These are phyloP conservation scores for Fraxinus americana DNA, from an alignment of 257 asterid species.

Conservation along the genomic window DNA sequence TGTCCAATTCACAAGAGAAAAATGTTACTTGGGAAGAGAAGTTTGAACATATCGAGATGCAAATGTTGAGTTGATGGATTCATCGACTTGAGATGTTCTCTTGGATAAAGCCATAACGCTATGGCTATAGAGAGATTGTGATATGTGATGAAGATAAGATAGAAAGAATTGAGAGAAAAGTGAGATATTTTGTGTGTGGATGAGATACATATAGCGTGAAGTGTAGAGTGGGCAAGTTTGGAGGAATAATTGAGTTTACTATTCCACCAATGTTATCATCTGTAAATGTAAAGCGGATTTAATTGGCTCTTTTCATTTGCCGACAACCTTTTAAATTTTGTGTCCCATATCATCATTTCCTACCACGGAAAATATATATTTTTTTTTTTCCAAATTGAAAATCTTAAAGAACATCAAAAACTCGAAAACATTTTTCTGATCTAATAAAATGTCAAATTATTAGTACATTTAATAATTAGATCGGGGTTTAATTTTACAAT, in stretches of 20 bases:
- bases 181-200: background rate
- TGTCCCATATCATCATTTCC: no score
- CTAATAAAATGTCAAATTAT: no score
- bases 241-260: background rate
- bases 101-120: conserved; percentile 26
- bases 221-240: background rate
- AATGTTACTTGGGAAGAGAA: conserved; percentile 26
- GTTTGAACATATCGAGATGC: conserved; percentile 32
- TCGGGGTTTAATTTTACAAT: no score
- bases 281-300: no score
- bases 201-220: background rate
- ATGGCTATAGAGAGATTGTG: background rate
- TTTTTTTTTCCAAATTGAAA: no score
- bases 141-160: background rate
- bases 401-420: no score
- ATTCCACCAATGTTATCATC: background rate
- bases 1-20: background rate
- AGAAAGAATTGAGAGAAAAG: background rate
- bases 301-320: no score
- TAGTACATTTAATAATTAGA: no score
- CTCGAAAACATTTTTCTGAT: no score
- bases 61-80: conserved; percentile 23
- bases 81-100: conserved; percentile 21
- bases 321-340: no score
- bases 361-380: no score